Evolutionary conservation across 2,329 filamentous ascomycete genomes (phyloP), one percentile per base, ranked within the genome.

Genomic region (Ceratocystis diversiconidia): DNA sequence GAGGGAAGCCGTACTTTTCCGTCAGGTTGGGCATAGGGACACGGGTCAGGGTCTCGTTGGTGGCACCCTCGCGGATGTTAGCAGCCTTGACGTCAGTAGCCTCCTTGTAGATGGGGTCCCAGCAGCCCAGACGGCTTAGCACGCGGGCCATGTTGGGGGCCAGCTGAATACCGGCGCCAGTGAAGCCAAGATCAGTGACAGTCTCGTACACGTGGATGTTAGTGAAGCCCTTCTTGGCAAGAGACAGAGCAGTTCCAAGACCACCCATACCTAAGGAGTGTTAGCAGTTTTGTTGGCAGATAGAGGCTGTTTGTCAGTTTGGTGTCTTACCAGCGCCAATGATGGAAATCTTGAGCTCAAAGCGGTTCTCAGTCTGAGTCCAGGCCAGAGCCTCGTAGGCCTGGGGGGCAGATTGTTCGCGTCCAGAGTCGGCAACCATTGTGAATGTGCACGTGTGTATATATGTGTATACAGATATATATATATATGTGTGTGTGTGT

Each of bases 131-230:
- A 15, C 80, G 78, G 71, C 90, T 85, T 12, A 94, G 79, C 7
- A 94, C 87, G 1, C 88, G 82, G 2, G 86, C 85, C 81, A 92
- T 88, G 70, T 94, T 95, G 0, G 89, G 89, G 0, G 89, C 88
- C 66, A 92, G 79, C 73, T 95, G 90, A 69, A 94, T 92, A 4
- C 90, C 90, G 1, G 90, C 90, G 28, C 90, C 90, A 0, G 92
- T 88, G 70, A 92, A 92, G 4, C 89, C 89, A 3, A 92, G 79
- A 69, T 84, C 82, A 3, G 85, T 82, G 0, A 88, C 88, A 44
- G 80, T 82, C 73, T 92, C 89, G 73, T 85, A 92, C 62, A 92
- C 83, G 65, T 86, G 79, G 71, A 92, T 86, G 66, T 87, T 77
- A 69, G 79, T 82, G 75, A 92, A 92, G 6, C 89, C 89, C 70